Evolutionary conservation across 768 basidiomycete genomes (phyloP).

Genomic region (Suillus cothurnatus): DNA sequence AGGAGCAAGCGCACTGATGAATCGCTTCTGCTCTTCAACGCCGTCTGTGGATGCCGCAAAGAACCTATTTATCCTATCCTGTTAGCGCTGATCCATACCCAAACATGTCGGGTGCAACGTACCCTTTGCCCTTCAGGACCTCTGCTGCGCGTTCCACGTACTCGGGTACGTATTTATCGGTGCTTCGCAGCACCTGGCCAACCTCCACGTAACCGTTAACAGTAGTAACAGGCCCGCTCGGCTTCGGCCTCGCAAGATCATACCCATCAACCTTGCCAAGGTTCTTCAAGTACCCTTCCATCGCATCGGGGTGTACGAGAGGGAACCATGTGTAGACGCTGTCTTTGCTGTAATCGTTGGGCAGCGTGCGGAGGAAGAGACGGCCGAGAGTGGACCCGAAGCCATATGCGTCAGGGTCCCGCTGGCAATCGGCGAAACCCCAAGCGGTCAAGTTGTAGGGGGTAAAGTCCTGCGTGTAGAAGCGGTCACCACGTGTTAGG

Average conservation of each 20-base stretch:
- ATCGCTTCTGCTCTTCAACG: conserved; percentile 42
- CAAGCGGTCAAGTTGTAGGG: conserved; percentile 80
- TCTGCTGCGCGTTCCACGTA: conserved; percentile 53
- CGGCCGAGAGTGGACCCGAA: conserved; percentile 73
- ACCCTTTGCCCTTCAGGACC: conserved; percentile 66
- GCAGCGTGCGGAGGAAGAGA: conserved; percentile 73
- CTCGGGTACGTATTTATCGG: conserved; percentile 45
- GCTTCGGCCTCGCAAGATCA: conserved; percentile 51
- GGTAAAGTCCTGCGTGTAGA: conserved; percentile 81
- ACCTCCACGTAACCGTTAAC: conserved; percentile 54
- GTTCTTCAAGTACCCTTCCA: conserved; percentile 61
- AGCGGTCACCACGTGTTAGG: conserved; percentile 82
- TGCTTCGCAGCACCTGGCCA: conserved; percentile 51
- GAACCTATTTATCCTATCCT: conserved; percentile 47
- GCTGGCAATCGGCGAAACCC: conserved; percentile 84
- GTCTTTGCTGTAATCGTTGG: conserved; percentile 65
- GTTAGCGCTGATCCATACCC: conserved; percentile 9
- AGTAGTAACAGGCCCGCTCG: conserved; percentile 24
- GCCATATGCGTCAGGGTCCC: conserved; percentile 69
- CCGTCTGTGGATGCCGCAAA: conserved; percentile 55
- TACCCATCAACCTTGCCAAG: conserved; percentile 58
- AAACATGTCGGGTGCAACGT: conserved; percentile 10
- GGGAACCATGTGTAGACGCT: conserved; percentile 87
- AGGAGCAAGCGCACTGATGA: conserved; percentile 49
- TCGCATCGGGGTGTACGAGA: conserved; percentile 75